These are phyloP conservation scores for Saccharomyces hybrid DNA, from an alignment of 1,139 yeast species.

Conservation along the genomic window DNA sequence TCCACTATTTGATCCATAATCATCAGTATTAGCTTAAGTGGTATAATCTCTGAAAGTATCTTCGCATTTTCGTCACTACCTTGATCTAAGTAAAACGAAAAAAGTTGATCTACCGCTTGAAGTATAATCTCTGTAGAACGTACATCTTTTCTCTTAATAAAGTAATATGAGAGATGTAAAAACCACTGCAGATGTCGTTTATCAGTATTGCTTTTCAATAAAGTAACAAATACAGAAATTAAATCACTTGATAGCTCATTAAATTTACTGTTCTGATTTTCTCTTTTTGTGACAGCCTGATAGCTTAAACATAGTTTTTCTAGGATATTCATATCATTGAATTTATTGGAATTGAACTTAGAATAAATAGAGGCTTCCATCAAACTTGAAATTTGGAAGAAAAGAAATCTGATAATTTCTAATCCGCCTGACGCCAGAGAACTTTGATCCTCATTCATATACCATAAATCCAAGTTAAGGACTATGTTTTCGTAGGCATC, in stretches of 20 bases:
- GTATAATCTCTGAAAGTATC: constrained; percentile 45
- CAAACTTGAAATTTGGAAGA: constrained; percentile 51
- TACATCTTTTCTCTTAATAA: constrained; percentile 28
- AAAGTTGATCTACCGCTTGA: constrained; percentile 11
- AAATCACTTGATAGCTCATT: constrained; percentile 33
- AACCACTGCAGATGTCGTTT: constrained; percentile 36
- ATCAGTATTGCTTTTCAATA: constrained; percentile 36
- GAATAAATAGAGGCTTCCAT: constrained; percentile 44
- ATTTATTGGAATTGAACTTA: constrained; percentile 43
- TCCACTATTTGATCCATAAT: constrained; percentile 38
- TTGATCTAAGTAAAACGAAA: constrained; percentile 9
- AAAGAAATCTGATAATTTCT: constrained; percentile 42
- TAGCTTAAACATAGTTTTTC: constrained; percentile 46
- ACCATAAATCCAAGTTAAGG: constrained; percentile 47
- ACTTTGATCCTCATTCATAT: constrained; percentile 7
- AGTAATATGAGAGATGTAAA: constrained; percentile 38
- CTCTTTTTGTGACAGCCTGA: constrained; percentile 10
- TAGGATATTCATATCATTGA: constrained; percentile 47
- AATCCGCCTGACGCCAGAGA: constrained; percentile 15
- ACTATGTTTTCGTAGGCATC: constrained; percentile 41
- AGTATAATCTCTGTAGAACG: constrained; percentile 14
- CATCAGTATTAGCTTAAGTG: constrained; percentile 58
- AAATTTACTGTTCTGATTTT: constrained; percentile 37
- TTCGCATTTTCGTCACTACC: constrained; percentile 11
- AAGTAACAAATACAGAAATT: constrained; percentile 33